Percentiles rank a stretch among this genome's conserved stretches.
Conservation (phyloP, 164 flowering plant genomes). For the Nymphaea colorata region DNA sequence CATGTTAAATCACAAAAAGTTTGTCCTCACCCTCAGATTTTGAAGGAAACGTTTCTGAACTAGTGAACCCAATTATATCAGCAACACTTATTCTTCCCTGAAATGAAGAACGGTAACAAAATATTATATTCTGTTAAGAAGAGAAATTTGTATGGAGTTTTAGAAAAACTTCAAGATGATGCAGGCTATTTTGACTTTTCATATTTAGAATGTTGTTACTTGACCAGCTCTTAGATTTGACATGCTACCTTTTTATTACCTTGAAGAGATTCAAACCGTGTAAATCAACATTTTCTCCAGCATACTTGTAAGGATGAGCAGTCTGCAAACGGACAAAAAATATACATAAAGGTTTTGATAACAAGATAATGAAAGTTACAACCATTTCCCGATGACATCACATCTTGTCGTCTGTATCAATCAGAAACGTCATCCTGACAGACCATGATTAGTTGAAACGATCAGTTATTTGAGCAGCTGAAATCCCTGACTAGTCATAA, state of each 20-base stretch:
- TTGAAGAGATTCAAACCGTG: conserved; percentile 65
- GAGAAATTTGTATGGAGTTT: not conserved
- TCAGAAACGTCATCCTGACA: too few species aligned
- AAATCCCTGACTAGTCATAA: too few species aligned
- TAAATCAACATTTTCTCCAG: conserved; percentile 66
- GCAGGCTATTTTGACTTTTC: not conserved
- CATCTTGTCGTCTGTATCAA: too few species aligned
- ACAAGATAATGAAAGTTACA: too few species aligned
- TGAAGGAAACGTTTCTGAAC: conserved; percentile 48
- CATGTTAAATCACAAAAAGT: not conserved
- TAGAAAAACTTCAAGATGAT: not conserved
- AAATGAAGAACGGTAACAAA: conserved; percentile 1
- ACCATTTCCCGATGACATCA: too few species aligned
- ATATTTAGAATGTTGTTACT: too few species aligned
- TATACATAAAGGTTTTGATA: not conserved
- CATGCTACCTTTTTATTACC: conserved; percentile 26
- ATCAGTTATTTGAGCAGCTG: too few species aligned
- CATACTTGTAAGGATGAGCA: conserved; percentile 55
- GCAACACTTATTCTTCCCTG: conserved; percentile 85
- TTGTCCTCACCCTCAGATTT: conserved; percentile 58
- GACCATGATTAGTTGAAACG: too few species aligned
- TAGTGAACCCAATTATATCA: conserved; percentile 62
- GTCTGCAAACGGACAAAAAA: conserved; percentile 22
- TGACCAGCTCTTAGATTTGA: not conserved
- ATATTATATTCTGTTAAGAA: not conserved